A percentile compares a stretch with the other conserved stretches of the same genome.
Evolutionary conservation across 2,329 filamentous ascomycete species (phyloP).

Genomic region (Fusarium incarnatum): DNA sequence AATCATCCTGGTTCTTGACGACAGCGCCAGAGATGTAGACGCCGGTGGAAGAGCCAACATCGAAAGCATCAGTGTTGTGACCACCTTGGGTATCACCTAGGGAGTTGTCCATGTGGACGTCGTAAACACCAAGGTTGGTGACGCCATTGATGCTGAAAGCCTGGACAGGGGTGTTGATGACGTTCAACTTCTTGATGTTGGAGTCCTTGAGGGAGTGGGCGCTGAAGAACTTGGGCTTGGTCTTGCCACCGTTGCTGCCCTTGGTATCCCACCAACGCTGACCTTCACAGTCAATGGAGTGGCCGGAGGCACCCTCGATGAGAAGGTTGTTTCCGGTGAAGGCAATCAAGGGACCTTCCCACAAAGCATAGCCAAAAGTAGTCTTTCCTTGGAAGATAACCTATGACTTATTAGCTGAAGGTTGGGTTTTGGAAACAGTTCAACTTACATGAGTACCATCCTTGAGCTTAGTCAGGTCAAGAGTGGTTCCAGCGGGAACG

Average conservation of each 20-base stretch:
- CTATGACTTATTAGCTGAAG: not conserved
- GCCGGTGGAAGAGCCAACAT: conserved; percentile 62
- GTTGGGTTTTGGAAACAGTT: accelerated
- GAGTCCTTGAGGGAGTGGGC: conserved; percentile 56
- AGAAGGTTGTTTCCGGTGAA: conserved; percentile 68
- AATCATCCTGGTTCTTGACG: conserved; percentile 72
- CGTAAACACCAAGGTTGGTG: conserved; percentile 51
- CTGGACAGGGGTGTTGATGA: conserved; percentile 58
- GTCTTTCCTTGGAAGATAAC: conserved; percentile 74
- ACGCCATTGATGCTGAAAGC: conserved; percentile 55
- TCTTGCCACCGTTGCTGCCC: conserved; percentile 69
- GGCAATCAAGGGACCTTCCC: conserved; percentile 72
- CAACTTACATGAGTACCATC: conserved; percentile 56
- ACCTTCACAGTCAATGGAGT: conserved; percentile 67
- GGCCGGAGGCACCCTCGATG: conserved; percentile 61
- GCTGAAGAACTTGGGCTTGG: conserved; percentile 71
- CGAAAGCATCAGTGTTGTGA: conserved; percentile 70
- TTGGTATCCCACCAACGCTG: conserved; percentile 70
- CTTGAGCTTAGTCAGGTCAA: conserved; percentile 67
- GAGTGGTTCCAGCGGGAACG: conserved; percentile 68
- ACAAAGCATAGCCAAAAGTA: conserved; percentile 74
- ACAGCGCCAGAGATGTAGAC: conserved; percentile 64
- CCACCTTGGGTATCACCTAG: conserved; percentile 51
- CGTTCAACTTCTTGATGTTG: conserved; percentile 53
- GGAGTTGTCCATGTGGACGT: conserved; percentile 55